Base-by-base conservation (phyloP, 1,139 yeast genomes). In the Scheffersomyces lignicola region DNA sequence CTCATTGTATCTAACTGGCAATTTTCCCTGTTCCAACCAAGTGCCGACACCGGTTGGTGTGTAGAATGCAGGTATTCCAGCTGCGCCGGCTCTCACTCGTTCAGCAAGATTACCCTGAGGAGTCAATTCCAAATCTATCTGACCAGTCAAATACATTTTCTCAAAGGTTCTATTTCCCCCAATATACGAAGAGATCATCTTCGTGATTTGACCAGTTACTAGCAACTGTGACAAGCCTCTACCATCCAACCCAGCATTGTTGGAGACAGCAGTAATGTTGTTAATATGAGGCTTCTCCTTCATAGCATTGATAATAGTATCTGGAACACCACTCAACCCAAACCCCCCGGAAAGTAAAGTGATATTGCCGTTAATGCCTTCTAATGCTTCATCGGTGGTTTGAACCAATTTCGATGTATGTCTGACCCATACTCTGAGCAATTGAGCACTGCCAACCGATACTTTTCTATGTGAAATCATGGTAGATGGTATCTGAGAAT, bases 81-180 rank as follows among this genome's bases (percentile, higher is more conserved):
- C 66, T 14, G 65, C 73, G 8, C 71, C 78, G n/a, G 78, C 76
- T 23, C 78, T 54, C 21, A 64, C 59, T 32, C 73, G 56, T 47
- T 73, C 78, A 12, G 77, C 78, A 31, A 73, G 55, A 13, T 72
- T 69, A 2, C 78, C 78, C 44, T 73, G 78, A 4, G 78, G 78
- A 9, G 70, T 63, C 35, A 72, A 54, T 43, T 73, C 76, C 36
- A 72, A 53, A 37, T 69, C 74, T 28, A 73, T 59, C 33, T 64
- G 45, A n/a, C 78, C 78, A 9, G 60, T 55, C 34, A 71, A 54
- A 44, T 67, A 73, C 43, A 64, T 47, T 26, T 52, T 48, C 41
- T 69, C 72, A 42, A 72, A 68, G 4, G 68, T 63, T 42, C 66
- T 62, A 48, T 70, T 69, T 12, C 66, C 64, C 9, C 78, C 78